Base-by-base conservation (phyloP, 2,329 filamentous ascomycete genomes). In the Peltaster fructicola region DNA sequence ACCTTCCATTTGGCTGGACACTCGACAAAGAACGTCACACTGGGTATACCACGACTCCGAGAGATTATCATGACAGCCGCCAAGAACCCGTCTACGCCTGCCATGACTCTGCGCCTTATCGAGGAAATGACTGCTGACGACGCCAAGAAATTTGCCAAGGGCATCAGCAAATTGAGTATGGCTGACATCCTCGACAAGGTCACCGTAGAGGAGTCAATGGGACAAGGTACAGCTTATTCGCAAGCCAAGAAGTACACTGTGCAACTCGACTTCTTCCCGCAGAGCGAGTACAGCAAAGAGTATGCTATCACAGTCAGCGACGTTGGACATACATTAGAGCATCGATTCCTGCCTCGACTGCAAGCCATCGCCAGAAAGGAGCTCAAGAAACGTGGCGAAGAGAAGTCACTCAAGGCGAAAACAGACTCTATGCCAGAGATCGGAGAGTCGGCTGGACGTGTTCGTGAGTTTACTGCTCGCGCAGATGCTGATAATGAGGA, bases 1-100 rank as follows among this genome's bases (percentile, higher is more conserved):
- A 98, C 90, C 14, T 98, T 98, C 68, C 88, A 98, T 66, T 79
- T 98, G 68, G 88, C 88, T 52, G 88, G 88, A 45, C 85, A 95
- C 61, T 84, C 88, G 11, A 76, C 88, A 15, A 95, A 93, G 63
- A 98, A 98, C 65, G 90, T 98, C 47, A 98, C 88, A 1, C 68
- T 93, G 11, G 88, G 88, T 79, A 95, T 98, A 46, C 88, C 88
- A 30, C 81, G 88, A 56, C 65, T 98, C 11, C 68, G 88, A 57
- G 88, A 98, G 65, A 93, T 98, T 41, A 68, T 98, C 37, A 98
- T 98, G 88, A 95, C 88, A 23, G 88, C 88, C 14, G 88, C 79
- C 46, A 68, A 73, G 25, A 68, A 75, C 22, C 93, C 95, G 34
- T 78, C 81, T 18, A 98, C 88, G 0, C 88, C 88, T 2, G 69